Conservation (phyloP, 352 stramenopile genomes). For the Phytophthora syringae region DNA sequence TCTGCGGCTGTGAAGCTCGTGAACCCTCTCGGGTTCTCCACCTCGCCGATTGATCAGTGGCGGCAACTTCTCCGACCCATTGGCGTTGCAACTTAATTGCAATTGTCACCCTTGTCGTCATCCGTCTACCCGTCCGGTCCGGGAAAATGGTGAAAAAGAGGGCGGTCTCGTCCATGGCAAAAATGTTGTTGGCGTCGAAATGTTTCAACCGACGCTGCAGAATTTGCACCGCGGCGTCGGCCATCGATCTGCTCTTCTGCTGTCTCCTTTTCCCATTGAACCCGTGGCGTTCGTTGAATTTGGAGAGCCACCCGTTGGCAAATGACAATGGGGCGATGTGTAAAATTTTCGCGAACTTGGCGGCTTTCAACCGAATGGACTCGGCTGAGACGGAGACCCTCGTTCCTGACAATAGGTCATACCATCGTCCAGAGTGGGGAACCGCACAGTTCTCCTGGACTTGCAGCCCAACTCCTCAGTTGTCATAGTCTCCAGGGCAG, state of each 20-base stretch:
- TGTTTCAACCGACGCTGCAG: conserved; percentile 23
- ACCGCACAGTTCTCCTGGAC: conserved; percentile 34
- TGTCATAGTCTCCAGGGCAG: no score
- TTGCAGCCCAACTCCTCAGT: no score
- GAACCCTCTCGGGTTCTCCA: conserved; percentile 40
- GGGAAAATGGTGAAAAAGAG: conserved; percentile 33
- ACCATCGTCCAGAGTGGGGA: conserved; percentile 37
- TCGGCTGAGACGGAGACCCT: conserved; percentile 32
- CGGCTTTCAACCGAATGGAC: conserved; percentile 29
- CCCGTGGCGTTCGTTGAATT: conserved; percentile 41
- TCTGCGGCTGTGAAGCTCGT: conserved; percentile 10
- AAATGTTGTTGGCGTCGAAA: conserved; percentile 25
- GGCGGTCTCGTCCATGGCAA: conserved; percentile 38
- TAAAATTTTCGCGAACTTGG: conserved; percentile 27
- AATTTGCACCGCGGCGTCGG: conserved; percentile 12
- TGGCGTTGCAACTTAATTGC: conserved; percentile 35
- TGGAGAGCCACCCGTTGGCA: conserved; percentile 44
- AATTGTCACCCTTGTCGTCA: conserved; percentile 39
- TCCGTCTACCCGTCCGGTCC: conserved; percentile 21
- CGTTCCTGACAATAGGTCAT: conserved; percentile 35
- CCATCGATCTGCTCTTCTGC: conserved; percentile 7
- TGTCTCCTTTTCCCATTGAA: conserved; percentile 18
- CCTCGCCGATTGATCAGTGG: conserved; percentile 44
- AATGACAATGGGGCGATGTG: conserved; percentile 28
- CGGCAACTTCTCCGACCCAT: conserved; percentile 42